These are phyloP conservation scores for Podosphaera fusca DNA, from an alignment of 2,329 filamentous ascomycete species.

Conservation along the genomic window DNA sequence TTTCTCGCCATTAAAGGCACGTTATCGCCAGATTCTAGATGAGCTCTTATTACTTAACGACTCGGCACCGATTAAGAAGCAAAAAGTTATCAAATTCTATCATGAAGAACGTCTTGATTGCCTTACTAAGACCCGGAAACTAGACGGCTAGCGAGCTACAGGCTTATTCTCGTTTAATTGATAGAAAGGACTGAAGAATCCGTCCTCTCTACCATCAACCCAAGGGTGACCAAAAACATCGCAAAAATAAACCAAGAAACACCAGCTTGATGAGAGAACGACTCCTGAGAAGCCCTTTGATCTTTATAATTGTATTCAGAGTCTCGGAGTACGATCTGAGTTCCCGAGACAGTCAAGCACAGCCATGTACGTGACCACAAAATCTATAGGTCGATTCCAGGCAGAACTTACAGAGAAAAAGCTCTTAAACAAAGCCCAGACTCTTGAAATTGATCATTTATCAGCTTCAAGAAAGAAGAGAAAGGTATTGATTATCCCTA, in stretches of 20 bases:
- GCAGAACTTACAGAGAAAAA: neutral
- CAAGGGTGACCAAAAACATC: too few relatives aligned
- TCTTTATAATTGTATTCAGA: neutral
- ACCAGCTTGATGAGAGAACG: too few relatives aligned
- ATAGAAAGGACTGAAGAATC: neutral
- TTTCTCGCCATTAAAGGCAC: neutral
- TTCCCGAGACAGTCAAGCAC: neutral
- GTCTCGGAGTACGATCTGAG: neutral
- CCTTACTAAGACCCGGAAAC: neutral
- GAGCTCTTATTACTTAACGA: too few relatives aligned
- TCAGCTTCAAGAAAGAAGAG: neutral
- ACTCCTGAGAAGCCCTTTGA: too few relatives aligned
- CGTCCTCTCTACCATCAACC: too few relatives aligned
- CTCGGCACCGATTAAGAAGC: too few relatives aligned
- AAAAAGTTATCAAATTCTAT: neutral
- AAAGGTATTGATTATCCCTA: too few relatives aligned
- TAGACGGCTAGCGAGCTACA: neutral
- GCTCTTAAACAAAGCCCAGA: neutral
- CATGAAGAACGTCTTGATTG: neutral
- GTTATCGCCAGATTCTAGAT: too few relatives aligned
- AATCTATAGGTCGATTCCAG: neutral
- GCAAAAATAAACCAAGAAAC: too few relatives aligned
- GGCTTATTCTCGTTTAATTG: neutral
- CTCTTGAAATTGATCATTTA: neutral
- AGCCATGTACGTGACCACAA: neutral